These are phyloP conservation scores for Neohortaea acidophila DNA, from an alignment of 495 filamentous ascomycete genomes.

Conservation along the genomic window DNA sequence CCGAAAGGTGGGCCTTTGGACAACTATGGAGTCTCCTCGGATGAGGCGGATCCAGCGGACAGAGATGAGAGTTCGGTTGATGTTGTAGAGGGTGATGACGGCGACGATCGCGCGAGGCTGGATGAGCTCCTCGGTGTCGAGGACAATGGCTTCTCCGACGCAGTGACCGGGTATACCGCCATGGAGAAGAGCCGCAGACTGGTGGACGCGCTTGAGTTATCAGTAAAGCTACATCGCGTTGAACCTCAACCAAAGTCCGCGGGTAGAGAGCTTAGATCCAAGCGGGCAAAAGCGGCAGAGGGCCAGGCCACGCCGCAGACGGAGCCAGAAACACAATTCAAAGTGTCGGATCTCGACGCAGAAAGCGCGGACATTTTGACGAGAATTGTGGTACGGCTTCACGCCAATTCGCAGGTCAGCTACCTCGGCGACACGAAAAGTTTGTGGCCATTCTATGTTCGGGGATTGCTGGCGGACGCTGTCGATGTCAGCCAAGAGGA, in stretches of 20 bases:
- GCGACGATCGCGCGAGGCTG: too few species aligned
- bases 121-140: too few species aligned
- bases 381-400: background rate
- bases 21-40: too few species aligned
- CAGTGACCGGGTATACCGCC: background rate
- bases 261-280: background rate
- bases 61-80: too few species aligned
- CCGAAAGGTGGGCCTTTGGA: too few species aligned
- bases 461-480: constrained; percentile 5
- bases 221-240: background rate
- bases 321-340: background rate
- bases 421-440: constrained; percentile 1
- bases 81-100: too few species aligned
- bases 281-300: background rate
- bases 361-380: background rate
- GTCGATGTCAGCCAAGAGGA: constrained; percentile 3
- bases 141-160: too few species aligned
- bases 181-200: background rate
- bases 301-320: background rate
- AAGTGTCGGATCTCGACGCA: background rate
- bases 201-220: background rate
- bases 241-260: too few species aligned
- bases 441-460: constrained; percentile 7
- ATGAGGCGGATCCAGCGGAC: too few species aligned
- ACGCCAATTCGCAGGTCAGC: background rate